phyloP scores from a whole-genome alignment of 306 rosid genomes.

The Gastrolobium bilobum region DNA sequence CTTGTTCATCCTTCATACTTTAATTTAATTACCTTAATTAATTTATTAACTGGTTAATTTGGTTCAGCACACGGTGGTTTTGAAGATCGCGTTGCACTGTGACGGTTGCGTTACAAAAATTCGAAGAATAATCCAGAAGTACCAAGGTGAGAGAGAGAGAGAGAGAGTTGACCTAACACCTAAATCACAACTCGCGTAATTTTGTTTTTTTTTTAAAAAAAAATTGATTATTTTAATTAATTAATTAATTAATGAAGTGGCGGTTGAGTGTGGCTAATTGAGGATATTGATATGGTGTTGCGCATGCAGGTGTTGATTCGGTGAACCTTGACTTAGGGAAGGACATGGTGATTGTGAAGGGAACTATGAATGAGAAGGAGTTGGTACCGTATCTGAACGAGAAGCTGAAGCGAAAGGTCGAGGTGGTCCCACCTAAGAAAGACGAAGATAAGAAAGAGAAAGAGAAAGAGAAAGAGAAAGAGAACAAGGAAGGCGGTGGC shows the following conservation, averaged over 20 bases:
- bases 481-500: background rate
- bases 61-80: slow-evolving; percentile 75
- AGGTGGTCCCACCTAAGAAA: slow-evolving; percentile 70
- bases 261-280: slow-evolving; percentile 34
- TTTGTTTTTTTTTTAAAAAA: background rate
- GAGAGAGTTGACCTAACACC: slow-evolving; percentile 37
- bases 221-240: background rate
- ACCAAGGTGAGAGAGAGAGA: slow-evolving; percentile 60
- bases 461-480: slow-evolving; percentile 41
- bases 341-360: slow-evolving; percentile 78
- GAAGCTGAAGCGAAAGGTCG: slow-evolving; percentile 72
- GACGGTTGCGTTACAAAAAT: slow-evolving; percentile 91
- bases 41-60: slow-evolving; percentile 36
- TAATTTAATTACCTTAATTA: slow-evolving; percentile 13
- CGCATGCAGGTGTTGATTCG: slow-evolving; percentile 66
- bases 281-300: background rate
- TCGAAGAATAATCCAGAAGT: slow-evolving; percentile 55
- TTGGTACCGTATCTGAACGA: slow-evolving; percentile 61
- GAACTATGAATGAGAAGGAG: slow-evolving; percentile 73
- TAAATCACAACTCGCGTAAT: background rate
- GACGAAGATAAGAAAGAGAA: slow-evolving; percentile 64
- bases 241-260: background rate
- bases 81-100: slow-evolving; percentile 86
- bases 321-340: slow-evolving; percentile 67
- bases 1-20: background rate